phyloP scores from a whole-genome alignment of 768 basidiomycete genomes.

The Nidularia sp. region DNA sequence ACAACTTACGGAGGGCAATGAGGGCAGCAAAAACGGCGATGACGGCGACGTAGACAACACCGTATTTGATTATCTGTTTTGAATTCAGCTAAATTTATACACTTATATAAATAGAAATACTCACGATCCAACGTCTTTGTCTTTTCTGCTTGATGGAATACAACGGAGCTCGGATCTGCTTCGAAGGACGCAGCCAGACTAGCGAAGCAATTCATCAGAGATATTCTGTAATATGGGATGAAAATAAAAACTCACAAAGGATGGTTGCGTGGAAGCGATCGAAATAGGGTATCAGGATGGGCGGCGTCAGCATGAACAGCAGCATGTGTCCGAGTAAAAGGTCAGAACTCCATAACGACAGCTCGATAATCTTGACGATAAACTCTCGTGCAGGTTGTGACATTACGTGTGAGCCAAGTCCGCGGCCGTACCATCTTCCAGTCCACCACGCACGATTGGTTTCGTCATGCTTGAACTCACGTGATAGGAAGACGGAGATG shows the following conservation, averaged over 20 bases:
- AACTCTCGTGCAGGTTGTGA: conserved; percentile 98
- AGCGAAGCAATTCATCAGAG: conserved; percentile 8
- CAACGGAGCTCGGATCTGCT: conserved; percentile 89
- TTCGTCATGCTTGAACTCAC: conserved; percentile 99
- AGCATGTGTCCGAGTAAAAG: conserved; percentile 84
- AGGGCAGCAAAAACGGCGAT: conserved; percentile 71
- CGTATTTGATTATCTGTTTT: conserved; percentile 70
- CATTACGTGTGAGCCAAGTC: conserved; percentile 86
- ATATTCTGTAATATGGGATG: conserved; percentile 9
- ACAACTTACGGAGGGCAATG: conserved; percentile 69
- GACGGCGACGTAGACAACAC: conserved; percentile 67
- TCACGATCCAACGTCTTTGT: conserved; percentile 86
- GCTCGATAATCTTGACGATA: conserved; percentile 95
- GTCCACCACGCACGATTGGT: conserved; percentile 99
- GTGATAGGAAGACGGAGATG: conserved; percentile 90
- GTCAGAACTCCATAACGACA: conserved; percentile 94
- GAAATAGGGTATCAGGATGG: conserved; percentile 85
- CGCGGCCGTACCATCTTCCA: conserved; percentile 94
- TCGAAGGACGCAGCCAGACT: conserved; percentile 96
- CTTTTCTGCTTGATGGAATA: conserved; percentile 87
- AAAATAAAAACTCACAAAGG: conserved; percentile 64
- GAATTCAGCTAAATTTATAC: conserved; percentile 1
- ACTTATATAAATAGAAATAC: conserved; percentile 16
- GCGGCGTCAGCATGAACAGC: conserved; percentile 86
- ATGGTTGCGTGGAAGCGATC: conserved; percentile 89